phyloP scores from a whole-genome alignment of 768 basidiomycete genomes.

The Phaeotremella skinneri region DNA sequence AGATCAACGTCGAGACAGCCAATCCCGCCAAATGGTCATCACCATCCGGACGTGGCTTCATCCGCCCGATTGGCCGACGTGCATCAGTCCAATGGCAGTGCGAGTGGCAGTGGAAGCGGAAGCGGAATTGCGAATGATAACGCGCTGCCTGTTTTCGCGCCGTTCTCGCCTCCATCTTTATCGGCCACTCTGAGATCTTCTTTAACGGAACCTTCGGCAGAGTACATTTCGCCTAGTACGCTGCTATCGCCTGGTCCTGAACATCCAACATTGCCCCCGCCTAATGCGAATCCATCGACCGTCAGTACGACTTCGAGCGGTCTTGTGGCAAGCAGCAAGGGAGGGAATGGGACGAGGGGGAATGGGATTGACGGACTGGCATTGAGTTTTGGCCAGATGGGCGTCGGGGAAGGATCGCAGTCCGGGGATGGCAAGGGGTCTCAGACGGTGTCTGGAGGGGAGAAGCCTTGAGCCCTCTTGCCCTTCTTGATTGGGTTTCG shows the following conservation, averaged over 20 bases:
- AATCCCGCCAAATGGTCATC: neutral
- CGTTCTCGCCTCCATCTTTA: constrained; percentile 33
- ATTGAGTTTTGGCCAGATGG: constrained; percentile 29
- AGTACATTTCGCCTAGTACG: constrained; percentile 46
- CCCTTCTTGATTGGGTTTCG: too few relatives aligned
- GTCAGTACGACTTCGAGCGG: too few relatives aligned
- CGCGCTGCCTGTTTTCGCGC: constrained; percentile 44
- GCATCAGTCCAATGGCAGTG: constrained; percentile 2
- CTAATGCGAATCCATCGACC: too few relatives aligned
- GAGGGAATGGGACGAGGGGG: neutral
- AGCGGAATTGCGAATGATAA: constrained; percentile 2
- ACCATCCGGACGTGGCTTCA: neutral
- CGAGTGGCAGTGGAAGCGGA: neutral
- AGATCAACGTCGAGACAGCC: constrained; percentile 4
- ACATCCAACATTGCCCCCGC: neutral
- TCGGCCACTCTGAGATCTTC: constrained; percentile 13
- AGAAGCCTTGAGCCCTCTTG: too few relatives aligned
- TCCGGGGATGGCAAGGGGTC: too few relatives aligned
- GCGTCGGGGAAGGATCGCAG: too few relatives aligned
- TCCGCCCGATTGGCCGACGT: neutral
- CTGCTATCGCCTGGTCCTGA: constrained; percentile 36
- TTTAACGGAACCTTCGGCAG: constrained; percentile 22
- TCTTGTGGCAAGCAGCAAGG: neutral
- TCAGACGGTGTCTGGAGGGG: too few relatives aligned
- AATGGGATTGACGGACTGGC: constrained; percentile 25